Conservation (phyloP, 1,139 yeast species). For the Yamadazyma atlantica region DNA sequence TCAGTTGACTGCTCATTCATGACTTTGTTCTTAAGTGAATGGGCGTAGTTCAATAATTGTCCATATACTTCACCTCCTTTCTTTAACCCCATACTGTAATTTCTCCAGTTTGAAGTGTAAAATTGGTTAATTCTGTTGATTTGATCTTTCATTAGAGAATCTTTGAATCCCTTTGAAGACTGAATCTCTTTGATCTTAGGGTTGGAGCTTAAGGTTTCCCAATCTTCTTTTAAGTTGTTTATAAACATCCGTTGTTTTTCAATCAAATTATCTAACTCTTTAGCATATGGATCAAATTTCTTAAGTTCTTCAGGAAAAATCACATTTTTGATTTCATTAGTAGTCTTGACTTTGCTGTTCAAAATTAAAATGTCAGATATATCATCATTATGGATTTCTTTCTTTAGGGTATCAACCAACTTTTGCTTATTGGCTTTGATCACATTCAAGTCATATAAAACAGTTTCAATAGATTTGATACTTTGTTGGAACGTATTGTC, state of each 20-base stretch:
- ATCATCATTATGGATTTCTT: constrained; percentile 76
- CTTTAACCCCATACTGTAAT: constrained; percentile 55
- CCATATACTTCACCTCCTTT: constrained; percentile 67
- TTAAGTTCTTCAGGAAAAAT: constrained; percentile 73
- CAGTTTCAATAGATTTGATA: constrained; percentile 46
- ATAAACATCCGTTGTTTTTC: constrained; percentile 61
- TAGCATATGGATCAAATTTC: constrained; percentile 71
- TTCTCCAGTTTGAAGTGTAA: constrained; percentile 55
- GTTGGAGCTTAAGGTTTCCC: constrained; percentile 56
- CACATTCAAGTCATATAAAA: constrained; percentile 42
- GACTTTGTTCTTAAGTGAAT: constrained; percentile 34
- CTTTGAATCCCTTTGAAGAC: constrained; percentile 32
- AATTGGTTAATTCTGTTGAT: constrained; percentile 44
- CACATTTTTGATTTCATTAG: constrained; percentile 54
- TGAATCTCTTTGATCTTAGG: constrained; percentile 39
- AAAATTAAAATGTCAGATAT: constrained; percentile 75
- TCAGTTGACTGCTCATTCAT: constrained; percentile 6
- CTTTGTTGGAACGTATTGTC: constrained; percentile 43
- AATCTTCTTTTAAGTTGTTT: constrained; percentile 52
- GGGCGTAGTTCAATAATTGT: constrained; percentile 48
- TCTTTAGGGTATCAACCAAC: constrained; percentile 65
- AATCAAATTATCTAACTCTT: constrained; percentile 67
- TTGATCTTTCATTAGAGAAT: constrained; percentile 25
- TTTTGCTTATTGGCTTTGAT: constrained; percentile 61
- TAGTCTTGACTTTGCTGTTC: constrained; percentile 57